Conservation (phyloP, 2,329 filamentous ascomycete species). For the Cladophialophora exuberans region DNA sequence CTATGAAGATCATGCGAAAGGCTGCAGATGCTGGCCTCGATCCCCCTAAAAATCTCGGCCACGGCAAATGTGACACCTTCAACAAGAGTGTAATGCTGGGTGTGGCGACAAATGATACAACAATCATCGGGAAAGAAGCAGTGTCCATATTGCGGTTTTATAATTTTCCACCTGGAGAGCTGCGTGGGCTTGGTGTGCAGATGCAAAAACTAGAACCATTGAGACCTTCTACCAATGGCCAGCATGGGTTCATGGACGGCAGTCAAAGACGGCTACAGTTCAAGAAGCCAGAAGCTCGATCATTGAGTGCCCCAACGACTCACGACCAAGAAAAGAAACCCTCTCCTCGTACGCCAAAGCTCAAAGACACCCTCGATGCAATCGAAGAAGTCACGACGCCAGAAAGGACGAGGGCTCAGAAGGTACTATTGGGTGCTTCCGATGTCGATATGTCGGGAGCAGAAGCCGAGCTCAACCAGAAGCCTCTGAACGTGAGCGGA, state of each 20-base stretch:
- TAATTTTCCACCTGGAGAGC: conserved; percentile 83
- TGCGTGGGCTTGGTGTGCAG: conserved; percentile 90
- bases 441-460: conserved; percentile 33
- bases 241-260: conserved; percentile 54
- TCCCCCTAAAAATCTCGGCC: conserved; percentile 88
- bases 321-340: conserved; percentile 9
- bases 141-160: conserved; percentile 81
- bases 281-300: conserved; percentile 54
- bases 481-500: conserved; percentile 72
- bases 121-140: conserved; percentile 76
- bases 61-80: conserved; percentile 92
- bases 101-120: conserved; percentile 76
- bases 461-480: conserved; percentile 34
- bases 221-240: conserved; percentile 51
- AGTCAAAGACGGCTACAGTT: conserved; percentile 83
- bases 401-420: conserved; percentile 38
- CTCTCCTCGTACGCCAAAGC: conserved; percentile 24
- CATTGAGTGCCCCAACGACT: conserved; percentile 12
- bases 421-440: conserved; percentile 29
- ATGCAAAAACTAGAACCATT: conserved; percentile 89
- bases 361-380: conserved; percentile 42
- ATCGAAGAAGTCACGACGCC: conserved; percentile 57
- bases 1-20: conserved; percentile 92
- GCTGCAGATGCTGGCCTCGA: conserved; percentile 85
- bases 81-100: conserved; percentile 86